phyloP scores from a whole-genome alignment of 768 basidiomycete genomes.

The Tephrocybe sp. region DNA sequence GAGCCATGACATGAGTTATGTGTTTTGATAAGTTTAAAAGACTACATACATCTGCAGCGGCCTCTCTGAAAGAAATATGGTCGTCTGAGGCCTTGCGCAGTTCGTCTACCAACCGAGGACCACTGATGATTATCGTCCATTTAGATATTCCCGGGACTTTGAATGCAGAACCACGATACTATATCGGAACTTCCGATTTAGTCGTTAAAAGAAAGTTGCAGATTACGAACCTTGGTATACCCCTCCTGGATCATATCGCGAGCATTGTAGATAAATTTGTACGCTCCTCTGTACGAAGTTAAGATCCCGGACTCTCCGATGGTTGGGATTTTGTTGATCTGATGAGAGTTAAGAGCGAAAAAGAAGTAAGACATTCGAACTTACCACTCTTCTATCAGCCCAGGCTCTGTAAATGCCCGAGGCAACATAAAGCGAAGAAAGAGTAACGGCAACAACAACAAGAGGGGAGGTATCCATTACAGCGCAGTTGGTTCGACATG shows the following conservation, averaged over 20 bases:
- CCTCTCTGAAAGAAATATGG: constrained; percentile 26
- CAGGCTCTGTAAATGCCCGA: constrained; percentile 6
- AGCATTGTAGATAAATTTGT: constrained; percentile 8
- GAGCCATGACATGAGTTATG: neutral
- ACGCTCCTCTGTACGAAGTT: constrained; percentile 18
- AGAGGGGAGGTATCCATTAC: neutral
- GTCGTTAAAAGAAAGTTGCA: neutral
- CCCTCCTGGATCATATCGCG: constrained; percentile 19
- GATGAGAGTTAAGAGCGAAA: neutral
- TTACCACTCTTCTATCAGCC: constrained; percentile 1
- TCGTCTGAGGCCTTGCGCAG: constrained; percentile 31
- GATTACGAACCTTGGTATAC: constrained; percentile 12
- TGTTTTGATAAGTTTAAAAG: constrained; percentile 4
- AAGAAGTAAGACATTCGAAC: neutral
- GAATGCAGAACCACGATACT: constrained; percentile 21
- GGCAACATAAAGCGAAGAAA: neutral
- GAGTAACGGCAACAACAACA: neutral
- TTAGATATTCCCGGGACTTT: constrained; percentile 22
- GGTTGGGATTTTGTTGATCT: constrained; percentile 15
- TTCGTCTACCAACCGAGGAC: constrained; percentile 30
- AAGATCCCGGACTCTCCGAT: constrained; percentile 17
- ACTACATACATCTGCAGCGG: constrained; percentile 26
- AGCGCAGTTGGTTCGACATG: too few species aligned
- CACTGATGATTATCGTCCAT: constrained; percentile 33
- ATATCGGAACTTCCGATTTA: neutral